Conservation (phyloP, 2,329 filamentous ascomycete genomes). For the Penicillium sp. region DNA sequence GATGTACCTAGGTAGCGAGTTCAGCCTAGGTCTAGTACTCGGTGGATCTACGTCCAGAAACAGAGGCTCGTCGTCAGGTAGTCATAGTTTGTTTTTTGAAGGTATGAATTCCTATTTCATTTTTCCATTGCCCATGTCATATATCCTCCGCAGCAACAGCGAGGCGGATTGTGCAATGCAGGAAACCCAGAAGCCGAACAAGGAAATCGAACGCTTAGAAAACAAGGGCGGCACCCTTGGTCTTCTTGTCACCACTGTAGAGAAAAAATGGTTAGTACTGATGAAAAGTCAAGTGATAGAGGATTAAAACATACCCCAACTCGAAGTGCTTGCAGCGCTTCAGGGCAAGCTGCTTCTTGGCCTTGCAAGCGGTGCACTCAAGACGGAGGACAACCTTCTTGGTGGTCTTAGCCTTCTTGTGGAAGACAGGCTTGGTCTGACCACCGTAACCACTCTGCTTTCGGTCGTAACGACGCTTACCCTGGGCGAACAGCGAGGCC, state of each 20-base stretch:
- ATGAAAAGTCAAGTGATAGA: background rate
- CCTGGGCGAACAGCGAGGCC: slow-evolving; percentile 94
- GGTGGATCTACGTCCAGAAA: slow-evolving; percentile 10
- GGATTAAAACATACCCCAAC: slow-evolving; percentile 72
- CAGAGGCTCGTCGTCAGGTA: slow-evolving; percentile 34
- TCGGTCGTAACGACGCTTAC: slow-evolving; percentile 99
- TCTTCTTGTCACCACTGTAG: slow-evolving; percentile 99
- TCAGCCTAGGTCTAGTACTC: background rate
- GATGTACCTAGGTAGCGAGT: background rate
- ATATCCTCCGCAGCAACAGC: slow-evolving; percentile 35
- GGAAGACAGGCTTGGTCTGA: slow-evolving; percentile 99
- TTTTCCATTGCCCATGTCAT: slow-evolving; percentile 44
- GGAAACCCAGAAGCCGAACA: slow-evolving; percentile 45
- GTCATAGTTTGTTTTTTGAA: slow-evolving; percentile 39
- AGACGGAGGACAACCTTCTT: slow-evolving; percentile 99
- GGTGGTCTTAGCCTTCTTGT: slow-evolving; percentile 99
- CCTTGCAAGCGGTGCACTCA: slow-evolving; percentile 97
- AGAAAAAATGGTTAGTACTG: slow-evolving; percentile 43
- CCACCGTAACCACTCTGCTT: slow-evolving; percentile 99
- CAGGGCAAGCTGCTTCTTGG: slow-evolving; percentile 94
- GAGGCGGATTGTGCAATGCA: slow-evolving; percentile 39
- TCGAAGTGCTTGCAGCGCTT: slow-evolving; percentile 99
- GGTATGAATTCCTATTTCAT: slow-evolving; percentile 44
- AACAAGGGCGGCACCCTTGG: slow-evolving; percentile 99
- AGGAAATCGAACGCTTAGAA: slow-evolving; percentile 72